phyloP scores from a whole-genome alignment of 257 asterid genomes.

The Leptodermis oblonga region DNA sequence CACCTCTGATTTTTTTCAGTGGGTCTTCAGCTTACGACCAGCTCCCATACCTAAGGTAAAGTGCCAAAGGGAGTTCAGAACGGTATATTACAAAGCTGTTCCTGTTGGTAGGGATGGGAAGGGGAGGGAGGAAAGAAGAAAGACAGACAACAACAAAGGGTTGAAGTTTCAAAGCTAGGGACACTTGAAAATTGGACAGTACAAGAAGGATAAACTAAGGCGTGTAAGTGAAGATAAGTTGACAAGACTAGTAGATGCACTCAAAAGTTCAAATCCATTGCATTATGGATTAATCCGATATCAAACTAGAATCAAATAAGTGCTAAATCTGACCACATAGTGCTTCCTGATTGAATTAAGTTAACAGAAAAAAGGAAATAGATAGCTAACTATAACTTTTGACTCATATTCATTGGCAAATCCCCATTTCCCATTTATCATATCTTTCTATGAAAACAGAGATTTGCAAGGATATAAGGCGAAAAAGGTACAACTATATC shows the following conservation, averaged over 20 bases:
- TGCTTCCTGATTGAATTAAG: background rate
- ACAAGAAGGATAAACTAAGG: background rate
- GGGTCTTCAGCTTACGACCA: background rate
- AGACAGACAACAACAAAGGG: no score
- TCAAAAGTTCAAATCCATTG: background rate
- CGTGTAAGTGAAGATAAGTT: background rate
- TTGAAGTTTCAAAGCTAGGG: no score
- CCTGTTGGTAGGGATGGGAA: no score
- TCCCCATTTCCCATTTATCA: background rate
- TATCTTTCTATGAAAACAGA: background rate
- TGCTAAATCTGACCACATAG: background rate
- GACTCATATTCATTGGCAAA: no score
- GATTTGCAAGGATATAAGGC: background rate
- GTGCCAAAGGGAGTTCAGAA: no score
- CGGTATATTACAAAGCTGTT: no score
- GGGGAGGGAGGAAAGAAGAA: no score
- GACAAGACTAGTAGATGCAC: background rate
- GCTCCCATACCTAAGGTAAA: constrained; percentile 8
- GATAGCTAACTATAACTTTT: no score
- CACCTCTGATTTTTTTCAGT: constrained; percentile 46
- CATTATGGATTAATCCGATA: background rate
- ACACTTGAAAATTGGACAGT: background rate
- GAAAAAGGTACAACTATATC: background rate
- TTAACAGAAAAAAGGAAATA: background rate
- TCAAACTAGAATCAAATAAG: background rate